These are phyloP conservation scores for Aspergillus carlsbadensis DNA, from an alignment of 495 filamentous ascomycete genomes.

Conservation along the genomic window DNA sequence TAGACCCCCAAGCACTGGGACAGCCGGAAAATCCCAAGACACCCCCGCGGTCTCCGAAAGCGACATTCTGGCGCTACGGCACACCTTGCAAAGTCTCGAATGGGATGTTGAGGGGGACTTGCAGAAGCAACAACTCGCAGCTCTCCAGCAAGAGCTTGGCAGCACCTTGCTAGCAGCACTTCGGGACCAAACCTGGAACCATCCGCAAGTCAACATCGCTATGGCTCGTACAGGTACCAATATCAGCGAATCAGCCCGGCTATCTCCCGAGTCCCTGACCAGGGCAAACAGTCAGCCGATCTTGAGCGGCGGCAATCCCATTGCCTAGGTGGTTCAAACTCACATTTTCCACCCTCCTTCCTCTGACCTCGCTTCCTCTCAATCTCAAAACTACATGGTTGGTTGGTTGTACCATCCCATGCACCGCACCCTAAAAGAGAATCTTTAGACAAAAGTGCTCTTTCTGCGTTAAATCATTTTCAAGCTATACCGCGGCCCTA, in stretches of 20 bases:
- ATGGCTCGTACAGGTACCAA: constrained; percentile 32
- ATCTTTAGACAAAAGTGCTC: constrained; percentile 16
- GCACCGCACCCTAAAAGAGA: not conserved
- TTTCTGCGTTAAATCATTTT: constrained; percentile 9
- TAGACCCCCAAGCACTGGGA: constrained; percentile 25
- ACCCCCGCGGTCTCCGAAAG: constrained; percentile 16
- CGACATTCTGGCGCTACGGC: constrained; percentile 16
- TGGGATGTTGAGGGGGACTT: constrained; percentile 73
- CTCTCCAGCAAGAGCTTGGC: constrained; percentile 77
- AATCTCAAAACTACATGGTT: not conserved
- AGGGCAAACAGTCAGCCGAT: constrained; percentile 50
- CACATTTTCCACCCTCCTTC: constrained; percentile 5
- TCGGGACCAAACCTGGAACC: constrained; percentile 70
- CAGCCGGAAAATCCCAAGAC: constrained; percentile 19
- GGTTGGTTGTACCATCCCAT: not conserved
- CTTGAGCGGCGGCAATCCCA: constrained; percentile 49
- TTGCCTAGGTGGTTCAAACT: constrained; percentile 40
- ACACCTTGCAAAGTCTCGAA: constrained; percentile 33
- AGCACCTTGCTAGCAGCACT: constrained; percentile 83
- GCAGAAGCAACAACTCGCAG: constrained; percentile 82
- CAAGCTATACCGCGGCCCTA: constrained; percentile 9
- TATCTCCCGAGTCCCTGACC: constrained; percentile 36
- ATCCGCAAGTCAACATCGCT: constrained; percentile 30
- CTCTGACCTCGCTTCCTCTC: not conserved
- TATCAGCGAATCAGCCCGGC: constrained; percentile 35